Evolutionary conservation across 441 rosid genomes (phyloP).

Genomic region (Macaranga tanarius): DNA sequence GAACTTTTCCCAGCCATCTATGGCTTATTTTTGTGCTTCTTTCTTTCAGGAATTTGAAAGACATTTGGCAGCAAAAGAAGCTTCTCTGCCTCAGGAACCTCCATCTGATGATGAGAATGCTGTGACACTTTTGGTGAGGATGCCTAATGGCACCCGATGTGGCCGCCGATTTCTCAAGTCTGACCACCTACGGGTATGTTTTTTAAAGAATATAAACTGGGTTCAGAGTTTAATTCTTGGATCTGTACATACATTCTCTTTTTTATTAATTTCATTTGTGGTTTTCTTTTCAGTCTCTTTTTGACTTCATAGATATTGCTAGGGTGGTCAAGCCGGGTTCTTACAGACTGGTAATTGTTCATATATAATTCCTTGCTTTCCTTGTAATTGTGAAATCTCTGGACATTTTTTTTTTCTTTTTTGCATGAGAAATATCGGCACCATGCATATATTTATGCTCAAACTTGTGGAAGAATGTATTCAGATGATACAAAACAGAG

Average conservation of each 20-base stretch:
- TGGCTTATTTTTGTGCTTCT: slow-evolving; percentile 1
- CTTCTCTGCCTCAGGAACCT: slow-evolving; percentile 87
- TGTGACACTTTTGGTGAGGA: slow-evolving; percentile 75
- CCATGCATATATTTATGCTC: not conserved
- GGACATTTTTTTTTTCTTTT: not conserved
- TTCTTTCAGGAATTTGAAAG: slow-evolving; percentile 75
- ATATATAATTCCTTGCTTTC: not conserved
- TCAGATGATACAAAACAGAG: not conserved
- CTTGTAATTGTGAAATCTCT: not conserved
- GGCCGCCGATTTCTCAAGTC: slow-evolving; percentile 89
- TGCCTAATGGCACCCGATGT: slow-evolving; percentile 92
- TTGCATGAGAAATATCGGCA: not conserved
- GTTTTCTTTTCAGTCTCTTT: slow-evolving; percentile 66
- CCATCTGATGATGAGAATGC: slow-evolving; percentile 78
- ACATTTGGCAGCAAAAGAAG: slow-evolving; percentile 80
- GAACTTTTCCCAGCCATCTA: not conserved
- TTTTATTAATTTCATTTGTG: slow-evolving; percentile 12
- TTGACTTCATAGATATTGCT: slow-evolving; percentile 85
- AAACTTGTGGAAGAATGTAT: not conserved
- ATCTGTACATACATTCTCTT: slow-evolving; percentile 8
- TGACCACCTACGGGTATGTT: slow-evolving; percentile 67
- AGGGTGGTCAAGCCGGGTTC: slow-evolving; percentile 83
- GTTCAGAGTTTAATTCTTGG: not conserved
- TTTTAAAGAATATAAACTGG: not conserved
- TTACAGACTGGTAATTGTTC: slow-evolving; percentile 72